Conservation (phyloP, 2,329 filamentous ascomycete species). For the Fusarium buxicola region DNA sequence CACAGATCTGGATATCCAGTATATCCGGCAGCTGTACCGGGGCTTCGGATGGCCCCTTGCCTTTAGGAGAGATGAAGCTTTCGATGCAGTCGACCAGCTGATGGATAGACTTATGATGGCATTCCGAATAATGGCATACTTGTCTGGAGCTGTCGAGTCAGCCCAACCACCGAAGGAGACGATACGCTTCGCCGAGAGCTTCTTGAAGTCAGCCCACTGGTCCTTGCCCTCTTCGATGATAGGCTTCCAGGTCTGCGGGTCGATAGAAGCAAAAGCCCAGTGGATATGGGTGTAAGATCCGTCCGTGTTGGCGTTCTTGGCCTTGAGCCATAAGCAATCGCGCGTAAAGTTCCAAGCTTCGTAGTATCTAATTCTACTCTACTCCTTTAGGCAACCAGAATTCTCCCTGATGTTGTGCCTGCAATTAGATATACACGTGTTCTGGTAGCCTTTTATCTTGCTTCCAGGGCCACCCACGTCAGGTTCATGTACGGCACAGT, state of each 20-base stretch:
- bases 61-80: not conserved
- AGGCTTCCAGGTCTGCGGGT: slow-evolving; percentile 22
- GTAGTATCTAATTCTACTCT: slow-evolving; percentile 1
- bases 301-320: slow-evolving; percentile 32
- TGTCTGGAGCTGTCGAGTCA: no score
- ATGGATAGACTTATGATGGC: slow-evolving; percentile 6
- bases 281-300: slow-evolving; percentile 39
- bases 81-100: not conserved
- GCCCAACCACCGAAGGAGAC: slow-evolving; percentile 48
- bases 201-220: slow-evolving; percentile 43
- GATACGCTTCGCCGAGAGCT: slow-evolving; percentile 42
- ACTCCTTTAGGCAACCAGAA: not conserved
- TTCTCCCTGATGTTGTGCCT: slow-evolving; percentile 6
- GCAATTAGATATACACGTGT: slow-evolving; percentile 10
- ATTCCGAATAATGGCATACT: no score
- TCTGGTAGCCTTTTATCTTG: slow-evolving; percentile 5
- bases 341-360: not conserved
- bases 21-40: slow-evolving; percentile 6
- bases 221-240: slow-evolving; percentile 35
- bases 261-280: slow-evolving; percentile 49
- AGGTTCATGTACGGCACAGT: slow-evolving; percentile 3
- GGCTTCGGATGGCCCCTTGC: not conserved
- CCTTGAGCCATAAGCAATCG: slow-evolving; percentile 1
- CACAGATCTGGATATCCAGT: slow-evolving; percentile 5
- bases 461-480: not conserved